These are phyloP conservation scores for Hanseniaspora singularis DNA, from an alignment of 805 yeast species.

Conservation along the genomic window DNA sequence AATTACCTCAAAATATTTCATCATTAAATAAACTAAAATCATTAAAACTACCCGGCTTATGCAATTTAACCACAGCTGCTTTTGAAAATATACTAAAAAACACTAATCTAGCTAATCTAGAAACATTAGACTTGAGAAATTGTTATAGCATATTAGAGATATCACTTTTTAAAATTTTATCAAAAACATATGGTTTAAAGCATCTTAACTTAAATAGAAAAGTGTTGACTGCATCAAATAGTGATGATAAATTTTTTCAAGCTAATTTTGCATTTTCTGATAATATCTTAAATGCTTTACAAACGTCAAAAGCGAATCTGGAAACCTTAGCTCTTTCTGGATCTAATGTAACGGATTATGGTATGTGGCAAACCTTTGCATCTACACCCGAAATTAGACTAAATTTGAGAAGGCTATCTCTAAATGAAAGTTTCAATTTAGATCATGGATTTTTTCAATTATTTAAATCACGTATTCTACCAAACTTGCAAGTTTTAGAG, in stretches of 20 bases:
- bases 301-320: constrained; percentile 20
- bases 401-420: constrained; percentile 1
- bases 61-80: constrained; percentile 3
- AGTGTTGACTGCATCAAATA: not conserved
- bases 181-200: constrained; percentile 3
- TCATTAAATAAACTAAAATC: not conserved
- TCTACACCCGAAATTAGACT: constrained; percentile 6
- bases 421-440: constrained; percentile 9
- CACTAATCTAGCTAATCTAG: not conserved
- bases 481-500: constrained; percentile 15
- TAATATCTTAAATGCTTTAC: constrained; percentile 10
- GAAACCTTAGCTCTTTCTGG: constrained; percentile 83
- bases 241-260: not conserved
- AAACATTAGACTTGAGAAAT: constrained; percentile 9
- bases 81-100: not conserved
- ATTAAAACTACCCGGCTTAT: constrained; percentile 8
- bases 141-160: constrained; percentile 11
- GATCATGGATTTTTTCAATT: constrained; percentile 2
- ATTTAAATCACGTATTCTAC: constrained; percentile 5
- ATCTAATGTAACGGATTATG: constrained; percentile 61
- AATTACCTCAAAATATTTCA: not conserved
- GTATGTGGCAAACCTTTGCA: constrained; percentile 66
- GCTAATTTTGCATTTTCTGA: constrained; percentile 8
- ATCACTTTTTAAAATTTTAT: not conserved
- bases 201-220: constrained; percentile 13